Evolutionary conservation across 495 filamentous ascomycete genomes (phyloP).

Genomic region (Sphaerosporella brunnea): DNA sequence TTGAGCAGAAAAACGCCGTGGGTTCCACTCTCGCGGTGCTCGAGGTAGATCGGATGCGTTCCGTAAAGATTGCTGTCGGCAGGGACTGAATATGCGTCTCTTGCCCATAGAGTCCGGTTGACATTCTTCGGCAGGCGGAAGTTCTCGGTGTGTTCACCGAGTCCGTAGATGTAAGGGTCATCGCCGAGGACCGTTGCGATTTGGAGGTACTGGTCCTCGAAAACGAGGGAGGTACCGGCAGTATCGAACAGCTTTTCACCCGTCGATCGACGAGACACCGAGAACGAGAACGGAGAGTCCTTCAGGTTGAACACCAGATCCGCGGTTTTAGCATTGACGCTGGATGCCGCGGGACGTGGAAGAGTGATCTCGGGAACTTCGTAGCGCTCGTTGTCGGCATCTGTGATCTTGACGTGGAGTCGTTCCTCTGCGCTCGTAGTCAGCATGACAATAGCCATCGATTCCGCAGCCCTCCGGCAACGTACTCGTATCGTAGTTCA

Average conservation of each 20-base stretch:
- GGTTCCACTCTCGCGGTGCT: conserved; percentile 50
- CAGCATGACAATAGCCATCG: too few relatives aligned
- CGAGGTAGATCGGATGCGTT: conserved; percentile 69
- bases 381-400: conserved; percentile 55
- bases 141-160: conserved; percentile 63
- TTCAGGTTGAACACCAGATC: conserved; percentile 48
- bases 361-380: conserved; percentile 60
- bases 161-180: conserved; percentile 55
- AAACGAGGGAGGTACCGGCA: conserved; percentile 48
- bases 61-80: conserved; percentile 65
- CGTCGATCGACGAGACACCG: conserved; percentile 41
- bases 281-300: conserved; percentile 58
- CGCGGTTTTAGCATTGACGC: conserved; percentile 24
- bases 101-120: conserved; percentile 62
- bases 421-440: conserved; percentile 54
- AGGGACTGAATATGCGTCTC: conserved; percentile 51
- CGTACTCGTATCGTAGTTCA: conserved; percentile 60
- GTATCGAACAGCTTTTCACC: conserved; percentile 68
- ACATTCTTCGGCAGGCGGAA: conserved; percentile 57
- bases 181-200: conserved; percentile 50
- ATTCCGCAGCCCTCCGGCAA: too few relatives aligned
- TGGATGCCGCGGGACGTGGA: conserved; percentile 36
- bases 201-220: conserved; percentile 61
- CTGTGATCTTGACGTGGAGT: conserved; percentile 69
- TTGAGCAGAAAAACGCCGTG: conserved; percentile 75